A percentile compares a stretch with the other conserved stretches of the same genome.
Evolutionary conservation across 495 filamentous ascomycete species (phyloP).

Genomic region (Aspergillus campestris): DNA sequence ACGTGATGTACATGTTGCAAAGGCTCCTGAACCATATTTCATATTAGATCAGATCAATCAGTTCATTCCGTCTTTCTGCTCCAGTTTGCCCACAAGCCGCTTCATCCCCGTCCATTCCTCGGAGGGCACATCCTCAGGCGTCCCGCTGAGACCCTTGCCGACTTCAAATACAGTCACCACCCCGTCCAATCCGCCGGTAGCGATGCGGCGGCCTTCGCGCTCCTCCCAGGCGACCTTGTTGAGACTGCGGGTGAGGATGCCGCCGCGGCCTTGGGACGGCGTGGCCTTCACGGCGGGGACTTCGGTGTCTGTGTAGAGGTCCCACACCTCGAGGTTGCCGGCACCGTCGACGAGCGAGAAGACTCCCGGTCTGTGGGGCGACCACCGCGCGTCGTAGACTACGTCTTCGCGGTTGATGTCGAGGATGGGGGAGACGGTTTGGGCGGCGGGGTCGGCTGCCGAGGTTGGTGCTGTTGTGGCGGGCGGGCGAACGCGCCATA

Average conservation of each 20-base stretch:
- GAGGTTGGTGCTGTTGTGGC: constrained; percentile 42
- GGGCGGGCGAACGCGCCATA: constrained; percentile 82
- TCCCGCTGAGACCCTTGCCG: constrained; percentile 69
- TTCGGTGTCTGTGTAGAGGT: constrained; percentile 84
- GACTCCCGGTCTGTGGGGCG: constrained; percentile 80
- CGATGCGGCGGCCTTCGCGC: constrained; percentile 74
- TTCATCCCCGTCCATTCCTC: constrained; percentile 93
- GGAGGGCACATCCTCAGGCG: constrained; percentile 60
- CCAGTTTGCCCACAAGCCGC: constrained; percentile 67
- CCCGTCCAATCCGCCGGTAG: constrained; percentile 84
- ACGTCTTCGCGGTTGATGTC: constrained; percentile 90
- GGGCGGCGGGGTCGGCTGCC: constrained; percentile 28
- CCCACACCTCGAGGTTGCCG: constrained; percentile 92
- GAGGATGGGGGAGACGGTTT: constrained; percentile 60
- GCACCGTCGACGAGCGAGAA: constrained; percentile 91
- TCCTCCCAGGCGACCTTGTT: constrained; percentile 93
- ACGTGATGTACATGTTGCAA: neutral
- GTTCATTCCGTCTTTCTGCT: constrained; percentile 35
- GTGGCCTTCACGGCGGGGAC: constrained; percentile 72
- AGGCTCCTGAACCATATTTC: neutral
- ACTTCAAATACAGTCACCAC: constrained; percentile 91
- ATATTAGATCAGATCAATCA: constrained; percentile 11
- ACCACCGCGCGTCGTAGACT: constrained; percentile 94
- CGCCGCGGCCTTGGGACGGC: constrained; percentile 51
- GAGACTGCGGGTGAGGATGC: constrained; percentile 61